Conservation (phyloP, 495 filamentous ascomycete genomes). For the Podospora bellae-mahoneyi region DNA sequence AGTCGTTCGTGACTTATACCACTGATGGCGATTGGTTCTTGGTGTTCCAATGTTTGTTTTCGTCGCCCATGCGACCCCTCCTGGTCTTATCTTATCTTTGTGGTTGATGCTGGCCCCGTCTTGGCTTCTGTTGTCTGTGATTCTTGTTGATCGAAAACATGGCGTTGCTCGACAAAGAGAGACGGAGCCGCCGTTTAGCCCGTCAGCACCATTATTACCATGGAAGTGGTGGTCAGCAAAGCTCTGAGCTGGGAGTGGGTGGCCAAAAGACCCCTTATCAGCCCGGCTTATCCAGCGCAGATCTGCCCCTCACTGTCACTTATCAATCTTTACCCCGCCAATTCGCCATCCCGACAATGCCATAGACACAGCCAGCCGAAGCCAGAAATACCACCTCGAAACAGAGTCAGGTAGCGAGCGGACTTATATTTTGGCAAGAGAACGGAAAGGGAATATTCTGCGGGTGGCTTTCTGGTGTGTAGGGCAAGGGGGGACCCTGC, state of each 20-base stretch:
- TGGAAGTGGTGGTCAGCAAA: slow-evolving; percentile 9
- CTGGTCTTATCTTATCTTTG: slow-evolving; percentile 6
- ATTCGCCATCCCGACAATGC: slow-evolving; percentile 3
- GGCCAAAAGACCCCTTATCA: slow-evolving; percentile 1
- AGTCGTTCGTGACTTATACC: slow-evolving; percentile 20
- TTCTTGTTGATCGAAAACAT: background rate
- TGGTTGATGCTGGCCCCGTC: background rate
- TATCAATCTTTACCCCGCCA: background rate
- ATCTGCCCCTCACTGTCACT: background rate
- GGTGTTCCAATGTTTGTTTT: slow-evolving; percentile 6
- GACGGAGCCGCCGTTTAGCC: background rate
- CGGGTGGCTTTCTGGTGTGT: background rate
- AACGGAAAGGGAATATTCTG: background rate
- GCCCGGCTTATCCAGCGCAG: background rate
- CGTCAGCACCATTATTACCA: background rate
- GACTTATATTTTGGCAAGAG: background rate
- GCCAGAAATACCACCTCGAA: background rate
- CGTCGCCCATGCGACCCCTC: slow-evolving; percentile 1
- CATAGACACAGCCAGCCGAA: background rate
- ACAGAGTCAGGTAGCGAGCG: background rate
- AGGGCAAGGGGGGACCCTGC: background rate
- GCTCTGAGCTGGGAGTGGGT: background rate
- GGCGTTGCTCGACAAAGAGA: background rate
- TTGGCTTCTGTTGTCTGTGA: background rate
- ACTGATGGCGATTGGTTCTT: slow-evolving; percentile 20